Evolutionary conservation across 257 asterid species (phyloP).

Genomic region (Craterostigma plantagineum): DNA sequence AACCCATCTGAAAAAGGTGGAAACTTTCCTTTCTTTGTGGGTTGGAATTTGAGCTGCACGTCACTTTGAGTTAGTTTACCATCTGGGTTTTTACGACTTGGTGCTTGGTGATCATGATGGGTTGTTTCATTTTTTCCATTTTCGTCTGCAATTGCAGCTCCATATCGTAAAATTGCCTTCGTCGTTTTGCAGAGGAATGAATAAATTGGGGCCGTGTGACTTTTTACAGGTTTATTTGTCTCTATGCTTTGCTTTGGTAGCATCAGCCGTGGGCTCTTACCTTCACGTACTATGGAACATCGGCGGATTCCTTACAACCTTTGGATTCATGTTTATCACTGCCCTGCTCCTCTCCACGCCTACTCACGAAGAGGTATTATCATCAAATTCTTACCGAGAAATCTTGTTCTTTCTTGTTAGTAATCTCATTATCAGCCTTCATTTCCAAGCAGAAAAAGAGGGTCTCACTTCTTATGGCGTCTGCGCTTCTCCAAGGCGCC

Average conservation of each 20-base stretch:
- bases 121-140: too few relatives aligned
- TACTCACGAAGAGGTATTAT: conserved; percentile 41
- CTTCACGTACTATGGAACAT: conserved; percentile 73
- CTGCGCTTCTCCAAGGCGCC: conserved; percentile 70
- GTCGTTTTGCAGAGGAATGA: conserved; percentile 17
- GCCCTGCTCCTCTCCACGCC: conserved; percentile 48
- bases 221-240: conserved; percentile 62
- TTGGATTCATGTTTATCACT: conserved; percentile 48
- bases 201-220: conserved; percentile 2
- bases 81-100: too few relatives aligned
- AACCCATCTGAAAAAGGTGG: conserved; percentile 70
- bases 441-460: conserved; percentile 43
- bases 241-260: conserved; percentile 66
- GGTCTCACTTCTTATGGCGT: conserved; percentile 64
- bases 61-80: background rate
- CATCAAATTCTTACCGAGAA: background rate
- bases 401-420: background rate
- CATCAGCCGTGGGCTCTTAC: conserved; percentile 73
- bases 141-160: too few relatives aligned
- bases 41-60: background rate
- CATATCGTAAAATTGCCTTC: conserved; percentile 1
- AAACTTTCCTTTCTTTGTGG: background rate
- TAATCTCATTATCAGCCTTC: conserved; percentile 4
- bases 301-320: conserved; percentile 62
- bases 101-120: conserved; percentile 12